Evolutionary conservation across 495 filamentous ascomycete genomes (phyloP), one percentile per base, ranked within the genome.

Genomic region (Aspergillus steynii): DNA sequence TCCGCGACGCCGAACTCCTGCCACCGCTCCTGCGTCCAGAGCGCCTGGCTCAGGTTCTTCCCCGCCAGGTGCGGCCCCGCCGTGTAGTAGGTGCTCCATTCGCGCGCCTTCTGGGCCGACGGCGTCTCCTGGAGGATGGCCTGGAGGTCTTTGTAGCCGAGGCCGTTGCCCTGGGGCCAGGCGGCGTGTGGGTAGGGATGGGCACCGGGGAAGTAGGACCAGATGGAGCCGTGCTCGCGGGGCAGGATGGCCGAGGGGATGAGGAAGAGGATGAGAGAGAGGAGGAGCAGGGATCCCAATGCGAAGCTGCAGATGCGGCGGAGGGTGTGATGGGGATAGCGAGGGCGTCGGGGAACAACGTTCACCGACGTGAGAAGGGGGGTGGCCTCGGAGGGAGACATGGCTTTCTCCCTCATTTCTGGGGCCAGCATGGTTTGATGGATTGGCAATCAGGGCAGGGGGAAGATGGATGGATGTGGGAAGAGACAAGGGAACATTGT

Each of bases 51-150:
- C 50, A 88, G 81, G 66, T 98, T 98, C 80, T 91, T 90, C 12
- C 95, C 95, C 0, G 88, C 91, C 32, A 99, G 78, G 80, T 99
- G 95, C 1, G 90, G 84, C 0, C 95, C 95, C 2, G 87, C 75
- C 0, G 95, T 96, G 66, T 98, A 98, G 74, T 97, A 98, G 61
- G 83, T 76, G 69, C 89, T 94, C 92, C 92, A 97, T 73, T 96
- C 87, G 58, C 83, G 78, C 6, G 85, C 86, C 66, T 87, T 88
- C 29, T 82, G 78, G 50, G 84, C 82, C 32, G 85, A 85, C 0
- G 93, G 93, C 1, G 89, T 93, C 12, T 85, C 77, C 28, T 87
- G 74, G 55, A 97, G 77, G 47, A 96, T 84, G 15, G 81, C 73
- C 61, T 88, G 82, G 26, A 97, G 84, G 60, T 92, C 82, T 48